Base-by-base conservation (phyloP, 2,329 filamentous ascomycete species). In the Trichocomaceae sp. region DNA sequence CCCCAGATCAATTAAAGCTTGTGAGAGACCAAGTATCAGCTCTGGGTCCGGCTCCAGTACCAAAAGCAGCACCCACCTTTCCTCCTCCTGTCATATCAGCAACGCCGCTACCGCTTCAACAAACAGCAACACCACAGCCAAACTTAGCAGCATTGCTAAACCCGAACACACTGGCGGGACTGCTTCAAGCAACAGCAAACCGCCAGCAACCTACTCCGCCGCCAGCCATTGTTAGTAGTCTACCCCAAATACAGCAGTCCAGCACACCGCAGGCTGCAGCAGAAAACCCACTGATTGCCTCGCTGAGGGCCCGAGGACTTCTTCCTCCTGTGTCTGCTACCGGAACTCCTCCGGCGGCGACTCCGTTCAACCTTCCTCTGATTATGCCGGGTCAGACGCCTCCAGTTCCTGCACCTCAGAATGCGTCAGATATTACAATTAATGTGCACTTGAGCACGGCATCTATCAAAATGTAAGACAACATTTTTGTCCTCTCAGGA, bases 21-120 rank as follows among this genome's bases (percentile, higher is more conserved):
- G 87, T 96, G 72, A 88, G 86, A 72, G 85, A 86, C 69, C 89
- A 93, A 80, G 85, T 96, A 72, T 84, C 86, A 70, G 83, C 85
- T 71, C 81, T 96, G 70, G 82, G 75, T 35, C 78, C 23, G 74
- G 81, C 82, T 3, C 39, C 54, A n/a, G n/a, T n/a, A n/a, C n/a
- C n/a, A 29, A 65, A 65, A 47, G 61, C 44, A 46, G 55, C 61
- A 26, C 50, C 61, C 15, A 37, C 44, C 20, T 35, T 44, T 15
- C 33, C 46, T 15, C 33, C 46, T 35, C 23, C 53, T 23, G 53
- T 64, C 37, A 52, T 59, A 23, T 46, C 62, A 6, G 60, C 64
- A 45, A 77, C 78, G 51, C 69, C 73, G 19, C 64, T 66, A 35
- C 60, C 59, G n/a, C n/a, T n/a, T 10, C 65, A 71, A 63, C 65